Percentiles rank a stretch among this genome's conserved stretches.
phyloP scores from a whole-genome alignment of 768 basidiomycete species.

The Phaeolepiota aurea region DNA sequence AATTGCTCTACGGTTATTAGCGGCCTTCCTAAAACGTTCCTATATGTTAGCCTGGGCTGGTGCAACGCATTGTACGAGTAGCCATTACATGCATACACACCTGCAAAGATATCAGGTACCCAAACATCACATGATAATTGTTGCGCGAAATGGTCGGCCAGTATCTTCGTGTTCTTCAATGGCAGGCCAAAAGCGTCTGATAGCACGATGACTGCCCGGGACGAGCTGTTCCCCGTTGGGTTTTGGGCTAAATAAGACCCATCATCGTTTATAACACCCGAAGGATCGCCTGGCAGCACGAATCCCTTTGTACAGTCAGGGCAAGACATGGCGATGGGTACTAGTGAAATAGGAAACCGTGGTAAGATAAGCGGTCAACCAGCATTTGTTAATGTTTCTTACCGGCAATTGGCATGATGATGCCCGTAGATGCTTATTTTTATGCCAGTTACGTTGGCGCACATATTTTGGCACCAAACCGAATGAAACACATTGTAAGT shows the following conservation, averaged over 20 bases:
- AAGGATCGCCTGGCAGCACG: constrained; percentile 35
- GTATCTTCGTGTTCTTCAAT: constrained; percentile 40
- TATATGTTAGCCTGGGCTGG: no score
- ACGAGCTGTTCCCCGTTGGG: constrained; percentile 10
- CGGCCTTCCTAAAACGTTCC: constrained; percentile 27
- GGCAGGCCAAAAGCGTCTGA: constrained; percentile 49
- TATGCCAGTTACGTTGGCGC: no score
- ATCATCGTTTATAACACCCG: constrained; percentile 24
- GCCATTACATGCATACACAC: no score
- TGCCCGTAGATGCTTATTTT: no score
- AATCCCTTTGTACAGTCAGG: constrained; percentile 36
- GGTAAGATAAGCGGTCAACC: no score
- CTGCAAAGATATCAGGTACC: constrained; percentile 48
- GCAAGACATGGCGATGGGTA: constrained; percentile 29
- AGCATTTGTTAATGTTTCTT: no score
- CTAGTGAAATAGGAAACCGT: no score
- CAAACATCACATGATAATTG: constrained; percentile 44
- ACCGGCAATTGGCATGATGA: no score
- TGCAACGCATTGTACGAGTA: no score
- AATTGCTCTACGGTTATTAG: constrained; percentile 16
- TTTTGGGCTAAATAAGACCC: constrained; percentile 34
- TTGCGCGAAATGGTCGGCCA: constrained; percentile 40
- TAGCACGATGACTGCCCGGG: constrained; percentile 34
- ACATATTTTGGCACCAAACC: no score
- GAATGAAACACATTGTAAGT: no score